Base-by-base conservation (phyloP, 495 filamentous ascomycete genomes). In the Emericellopsis terricola region DNA sequence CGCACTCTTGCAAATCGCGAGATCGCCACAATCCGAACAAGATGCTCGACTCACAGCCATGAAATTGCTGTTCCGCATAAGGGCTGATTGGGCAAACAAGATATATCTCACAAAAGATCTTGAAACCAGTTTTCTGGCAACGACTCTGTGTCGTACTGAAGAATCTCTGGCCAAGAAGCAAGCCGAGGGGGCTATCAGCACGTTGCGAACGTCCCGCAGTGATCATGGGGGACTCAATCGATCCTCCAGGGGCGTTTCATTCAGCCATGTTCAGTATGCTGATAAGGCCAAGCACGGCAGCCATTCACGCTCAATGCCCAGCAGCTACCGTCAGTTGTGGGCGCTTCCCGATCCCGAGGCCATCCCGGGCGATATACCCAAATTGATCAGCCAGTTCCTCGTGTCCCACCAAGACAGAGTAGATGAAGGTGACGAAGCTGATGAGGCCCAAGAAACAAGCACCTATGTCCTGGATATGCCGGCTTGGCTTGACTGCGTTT, bases 1-100 rank as follows among this genome's bases (percentile, higher is more conserved):
- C 7, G 50, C 64, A 9, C 50, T 84, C 2, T 55, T 81, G 19
- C 54, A 60, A 30, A 68, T 82, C 40, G 73, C 71, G 6, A 55
- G 60, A 23, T 64, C 57, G 8, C 61, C 64, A 15, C 41, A 48
- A 2, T 67, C 54, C 39, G 68, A 71, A 26, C 58, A 65, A 7
- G 77, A 82, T 52, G 73, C 82, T 29, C 78, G 83, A 8, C 56
- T 94, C 16, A 77, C 74, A 8, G 77, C 78, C 3, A 69, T 94
- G 59, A 91, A 83, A 44, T 55, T 94, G 29, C 60, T 96, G 5
- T 85, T 89, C 46, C 72, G 87, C 15, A 56, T 96, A 14, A 69
- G 87, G 32, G 81, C 81, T 18, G 81, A 94, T 48, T 78, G 72
- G 19, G 68, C 74, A 11, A 65, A 82, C 30, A 67, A 70, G 21